Evolutionary conservation across 306 rosid species (phyloP).

Genomic region (Castanea sativa): DNA sequence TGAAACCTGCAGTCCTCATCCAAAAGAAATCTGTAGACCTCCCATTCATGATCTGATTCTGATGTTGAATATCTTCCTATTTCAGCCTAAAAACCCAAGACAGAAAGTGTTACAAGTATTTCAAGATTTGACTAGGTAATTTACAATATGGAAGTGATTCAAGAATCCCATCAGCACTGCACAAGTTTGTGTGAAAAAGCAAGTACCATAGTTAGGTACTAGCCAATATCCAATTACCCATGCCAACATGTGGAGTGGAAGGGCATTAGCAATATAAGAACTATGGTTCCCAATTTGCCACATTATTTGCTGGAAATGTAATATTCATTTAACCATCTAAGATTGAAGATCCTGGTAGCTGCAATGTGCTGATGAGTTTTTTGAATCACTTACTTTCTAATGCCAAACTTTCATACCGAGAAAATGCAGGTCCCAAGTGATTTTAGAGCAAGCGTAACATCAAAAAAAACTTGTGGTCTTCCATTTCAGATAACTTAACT

Average conservation of each 20-base stretch:
- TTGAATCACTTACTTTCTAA: neutral
- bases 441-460: conserved; percentile 71
- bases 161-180: conserved; percentile 1
- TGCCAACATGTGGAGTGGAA: neutral
- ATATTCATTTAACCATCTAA: neutral
- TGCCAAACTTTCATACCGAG: conserved; percentile 42
- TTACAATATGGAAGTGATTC: neutral
- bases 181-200: neutral
- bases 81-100: conserved; percentile 60
- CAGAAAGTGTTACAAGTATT: neutral
- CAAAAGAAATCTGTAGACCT: conserved; percentile 74
- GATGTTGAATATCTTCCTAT: conserved; percentile 66
- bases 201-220: neutral
- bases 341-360: neutral
- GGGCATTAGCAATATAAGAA: neutral
- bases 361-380: neutral
- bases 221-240: conserved; percentile 7
- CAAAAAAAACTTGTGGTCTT: conserved; percentile 87
- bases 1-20: conserved; percentile 64
- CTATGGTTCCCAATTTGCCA: neutral
- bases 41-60: conserved; percentile 72
- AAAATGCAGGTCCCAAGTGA: conserved; percentile 58
- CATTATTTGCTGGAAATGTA: neutral
- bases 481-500: conserved; percentile 69
- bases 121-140: neutral